phyloP scores from a whole-genome alignment of 495 filamentous ascomycete species.

The Podospora pseudocomata region DNA sequence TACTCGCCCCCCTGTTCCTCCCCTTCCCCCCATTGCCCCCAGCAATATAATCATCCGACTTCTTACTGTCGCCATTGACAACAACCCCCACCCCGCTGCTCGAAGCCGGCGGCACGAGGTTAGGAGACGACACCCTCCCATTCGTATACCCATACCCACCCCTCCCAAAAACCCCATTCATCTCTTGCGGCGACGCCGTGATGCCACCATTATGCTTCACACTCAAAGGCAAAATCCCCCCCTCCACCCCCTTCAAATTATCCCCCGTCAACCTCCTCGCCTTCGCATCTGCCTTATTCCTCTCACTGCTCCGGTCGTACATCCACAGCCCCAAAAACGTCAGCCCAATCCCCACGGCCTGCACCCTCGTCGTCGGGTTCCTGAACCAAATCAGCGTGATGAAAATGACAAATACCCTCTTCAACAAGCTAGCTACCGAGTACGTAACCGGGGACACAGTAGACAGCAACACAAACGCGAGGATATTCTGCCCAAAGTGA shows the following conservation, averaged over 20 bases:
- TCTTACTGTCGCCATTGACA: slow-evolving; percentile 50
- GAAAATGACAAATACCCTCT: slow-evolving; percentile 94
- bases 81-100: background rate
- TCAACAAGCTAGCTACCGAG: slow-evolving; percentile 90
- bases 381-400: slow-evolving; percentile 97
- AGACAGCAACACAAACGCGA: slow-evolving; percentile 87
- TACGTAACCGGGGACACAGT: slow-evolving; percentile 96
- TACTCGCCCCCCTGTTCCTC: slow-evolving; percentile 54
- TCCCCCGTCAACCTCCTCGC: slow-evolving; percentile 48
- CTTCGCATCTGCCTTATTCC: slow-evolving; percentile 75
- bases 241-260: slow-evolving; percentile 49
- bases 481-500: slow-evolving; percentile 93
- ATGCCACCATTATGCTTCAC: background rate
- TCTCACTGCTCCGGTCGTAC: slow-evolving; percentile 88
- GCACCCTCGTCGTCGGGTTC: slow-evolving; percentile 73
- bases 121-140: background rate
- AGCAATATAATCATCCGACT: slow-evolving; percentile 50
- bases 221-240: slow-evolving; percentile 26
- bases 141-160: slow-evolving; percentile 29
- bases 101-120: background rate
- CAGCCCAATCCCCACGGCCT: slow-evolving; percentile 78
- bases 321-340: slow-evolving; percentile 93
- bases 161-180: background rate
- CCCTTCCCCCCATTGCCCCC: slow-evolving; percentile 31
- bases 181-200: slow-evolving; percentile 27